Evolutionary conservation across 495 filamentous ascomycete genomes (phyloP), one percentile per base, ranked within the genome.

Genomic region (Apodospora peruviana): DNA sequence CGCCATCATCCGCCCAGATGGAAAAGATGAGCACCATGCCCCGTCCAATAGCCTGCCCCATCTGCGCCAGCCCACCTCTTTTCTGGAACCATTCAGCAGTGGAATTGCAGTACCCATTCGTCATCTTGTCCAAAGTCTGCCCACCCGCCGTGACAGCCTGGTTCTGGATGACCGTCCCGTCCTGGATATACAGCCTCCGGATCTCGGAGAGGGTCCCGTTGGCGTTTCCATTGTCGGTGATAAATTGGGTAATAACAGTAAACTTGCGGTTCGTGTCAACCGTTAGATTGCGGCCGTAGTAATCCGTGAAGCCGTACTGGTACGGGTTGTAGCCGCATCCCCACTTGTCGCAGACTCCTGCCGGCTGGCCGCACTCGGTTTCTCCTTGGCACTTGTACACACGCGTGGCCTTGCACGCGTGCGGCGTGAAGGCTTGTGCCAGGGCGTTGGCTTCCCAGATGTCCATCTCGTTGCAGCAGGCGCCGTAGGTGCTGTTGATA

Each of bases 391-490:
- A 82, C 20, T 62, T 60, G 58, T 73, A 72, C 12, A 75, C 51
- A 9, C 66, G 57, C 7, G 55, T 55, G 11, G 56, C 60, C 53
- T 67, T 72, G 71, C 84, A 88, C 8, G 82, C 71, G 64, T 88
- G 84, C 12, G 83, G 82, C 1, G 83, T 84, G 47, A 74, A 68
- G 3, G 76, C 68, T 7, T 72, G 79, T 1, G 83, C 72, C 39
- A 71, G 62, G n/a, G 69, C 69, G 70, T 88, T 88, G 51, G 83
- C 81, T 55, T 86, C 84, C 79, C 81, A 84, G 55, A 88, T 72
- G 61, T 87, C 84, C 75, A 88, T 81, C 66, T 88, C 84, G 24
- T 78, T 75, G 62, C 84, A 88, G 79, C 84, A 88, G 23, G 83
- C 74, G 44, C 83, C 82, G 46, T 43, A 41, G 10, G 74, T 71